phyloP scores from a whole-genome alignment of 805 yeast species.

The Tetrapisispora nanseiensis region DNA sequence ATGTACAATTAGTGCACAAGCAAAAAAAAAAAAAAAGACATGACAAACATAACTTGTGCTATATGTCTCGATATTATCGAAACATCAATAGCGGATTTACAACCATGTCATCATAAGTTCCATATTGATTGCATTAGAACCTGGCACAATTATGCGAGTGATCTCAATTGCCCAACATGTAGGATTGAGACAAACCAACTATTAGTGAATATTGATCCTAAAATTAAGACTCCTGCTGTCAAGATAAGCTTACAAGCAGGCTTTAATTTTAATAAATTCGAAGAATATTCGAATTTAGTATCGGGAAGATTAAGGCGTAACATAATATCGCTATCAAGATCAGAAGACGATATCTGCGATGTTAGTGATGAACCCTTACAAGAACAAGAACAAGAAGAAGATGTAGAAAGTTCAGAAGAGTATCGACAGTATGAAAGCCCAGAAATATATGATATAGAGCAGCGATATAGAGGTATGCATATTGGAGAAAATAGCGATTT shows the following conservation, averaged over 20 bases:
- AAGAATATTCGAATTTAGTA: conserved; percentile 4
- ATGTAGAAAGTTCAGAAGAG: too few relatives aligned
- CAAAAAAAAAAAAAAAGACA: not conserved
- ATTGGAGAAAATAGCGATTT: too few relatives aligned
- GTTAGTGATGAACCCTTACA: too few relatives aligned
- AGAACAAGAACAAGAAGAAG: too few relatives aligned
- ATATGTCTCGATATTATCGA: conserved; percentile 44
- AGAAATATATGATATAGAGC: too few relatives aligned
- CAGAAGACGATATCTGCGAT: too few relatives aligned
- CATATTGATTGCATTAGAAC: conserved; percentile 47
- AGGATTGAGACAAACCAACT: conserved; percentile 11
- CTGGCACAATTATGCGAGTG: conserved; percentile 36
- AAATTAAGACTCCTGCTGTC: conserved; percentile 5
- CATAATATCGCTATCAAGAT: not conserved
- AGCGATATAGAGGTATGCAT: too few relatives aligned
- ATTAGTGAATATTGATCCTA: conserved; percentile 5
- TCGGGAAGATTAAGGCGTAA: not conserved
- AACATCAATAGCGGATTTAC: conserved; percentile 22
- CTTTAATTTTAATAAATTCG: conserved; percentile 8
- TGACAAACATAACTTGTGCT: conserved; percentile 36
- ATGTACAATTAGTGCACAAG: not conserved
- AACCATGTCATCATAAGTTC: conserved; percentile 45
- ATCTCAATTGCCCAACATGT: conserved; percentile 25
- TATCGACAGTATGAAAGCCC: too few relatives aligned
- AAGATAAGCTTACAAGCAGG: conserved; percentile 11